These are phyloP conservation scores for Eremochloa ophiuroides DNA, from an alignment of 176 grass and related monocot genomes.

Conservation along the genomic window DNA sequence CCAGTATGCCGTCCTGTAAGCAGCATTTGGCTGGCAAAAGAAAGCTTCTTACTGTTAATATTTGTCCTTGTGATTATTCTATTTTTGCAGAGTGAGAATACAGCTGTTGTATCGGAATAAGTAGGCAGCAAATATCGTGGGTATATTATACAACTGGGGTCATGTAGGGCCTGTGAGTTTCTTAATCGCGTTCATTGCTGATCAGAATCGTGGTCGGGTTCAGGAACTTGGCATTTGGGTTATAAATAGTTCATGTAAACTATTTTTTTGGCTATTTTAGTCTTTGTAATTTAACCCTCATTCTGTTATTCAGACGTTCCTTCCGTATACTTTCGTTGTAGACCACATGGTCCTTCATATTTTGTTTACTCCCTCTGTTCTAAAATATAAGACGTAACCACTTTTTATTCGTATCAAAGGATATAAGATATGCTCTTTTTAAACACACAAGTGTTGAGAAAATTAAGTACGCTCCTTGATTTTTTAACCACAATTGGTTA, in stretches of 20 bases:
- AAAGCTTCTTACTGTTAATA: conserved; percentile 44
- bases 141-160: conserved; percentile 28
- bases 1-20: background rate
- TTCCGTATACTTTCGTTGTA: background rate
- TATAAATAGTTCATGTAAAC: conserved; percentile 29
- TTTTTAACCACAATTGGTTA: no score
- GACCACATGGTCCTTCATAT: background rate
- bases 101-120: conserved; percentile 52
- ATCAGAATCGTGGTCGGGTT: background rate
- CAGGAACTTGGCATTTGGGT: background rate
- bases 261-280: conserved; percentile 24
- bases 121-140: conserved; percentile 21
- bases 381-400: no score
- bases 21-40: conserved; percentile 12
- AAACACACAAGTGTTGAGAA: no score
- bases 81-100: conserved; percentile 18
- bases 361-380: no score
- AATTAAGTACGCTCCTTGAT: no score
- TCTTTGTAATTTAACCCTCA: background rate
- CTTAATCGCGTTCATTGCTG: background rate
- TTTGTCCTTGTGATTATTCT: conserved; percentile 51
- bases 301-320: background rate
- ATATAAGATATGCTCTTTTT: no score
- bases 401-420: no score
- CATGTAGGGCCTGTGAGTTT: conserved; percentile 3